Percentiles rank a stretch among this genome's conserved stretches.
Evolutionary conservation across 2,329 filamentous ascomycete genomes (phyloP).

Genomic region (Davidsoniella neocaledoniae): DNA sequence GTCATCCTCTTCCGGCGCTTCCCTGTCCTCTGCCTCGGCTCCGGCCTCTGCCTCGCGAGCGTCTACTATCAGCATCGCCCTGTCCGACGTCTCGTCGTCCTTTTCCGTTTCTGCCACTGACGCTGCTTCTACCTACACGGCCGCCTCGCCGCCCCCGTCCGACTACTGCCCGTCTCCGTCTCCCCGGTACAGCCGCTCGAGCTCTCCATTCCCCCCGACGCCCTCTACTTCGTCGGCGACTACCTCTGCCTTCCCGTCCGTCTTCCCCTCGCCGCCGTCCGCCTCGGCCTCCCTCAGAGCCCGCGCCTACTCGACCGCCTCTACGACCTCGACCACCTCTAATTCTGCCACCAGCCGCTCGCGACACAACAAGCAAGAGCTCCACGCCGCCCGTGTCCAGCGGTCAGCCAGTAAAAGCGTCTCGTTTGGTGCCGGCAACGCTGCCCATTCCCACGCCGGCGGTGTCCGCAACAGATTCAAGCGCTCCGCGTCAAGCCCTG

Average conservation of each 20-base stretch:
- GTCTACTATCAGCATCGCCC: constrained; percentile 15
- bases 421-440: constrained; percentile 17
- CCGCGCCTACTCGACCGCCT: constrained; percentile 14
- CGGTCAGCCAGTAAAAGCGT: constrained; percentile 24
- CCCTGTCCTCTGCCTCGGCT: constrained; percentile 16
- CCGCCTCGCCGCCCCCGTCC: constrained; percentile 7
- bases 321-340: constrained; percentile 15
- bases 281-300: constrained; percentile 15
- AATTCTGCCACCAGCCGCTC: constrained; percentile 20
- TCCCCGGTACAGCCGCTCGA: constrained; percentile 3
- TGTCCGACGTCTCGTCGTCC: constrained; percentile 16
- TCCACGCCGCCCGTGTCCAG: constrained; percentile 32
- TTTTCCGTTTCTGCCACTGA: constrained; percentile 15
- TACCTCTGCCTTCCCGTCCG: constrained; percentile 10
- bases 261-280: constrained; percentile 9
- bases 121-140: constrained; percentile 8
- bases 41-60: constrained; percentile 16
- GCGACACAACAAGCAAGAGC: constrained; percentile 26
- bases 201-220: constrained; percentile 6
- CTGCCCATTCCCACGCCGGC: constrained; percentile 13
- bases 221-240: constrained; percentile 13
- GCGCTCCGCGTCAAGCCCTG: constrained; percentile 22
- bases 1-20: constrained; percentile 16
- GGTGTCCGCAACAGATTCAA: constrained; percentile 20
- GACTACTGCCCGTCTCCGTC: constrained; percentile 8